phyloP scores from a whole-genome alignment of 306 rosid genomes.

The Trifolium dubium region DNA sequence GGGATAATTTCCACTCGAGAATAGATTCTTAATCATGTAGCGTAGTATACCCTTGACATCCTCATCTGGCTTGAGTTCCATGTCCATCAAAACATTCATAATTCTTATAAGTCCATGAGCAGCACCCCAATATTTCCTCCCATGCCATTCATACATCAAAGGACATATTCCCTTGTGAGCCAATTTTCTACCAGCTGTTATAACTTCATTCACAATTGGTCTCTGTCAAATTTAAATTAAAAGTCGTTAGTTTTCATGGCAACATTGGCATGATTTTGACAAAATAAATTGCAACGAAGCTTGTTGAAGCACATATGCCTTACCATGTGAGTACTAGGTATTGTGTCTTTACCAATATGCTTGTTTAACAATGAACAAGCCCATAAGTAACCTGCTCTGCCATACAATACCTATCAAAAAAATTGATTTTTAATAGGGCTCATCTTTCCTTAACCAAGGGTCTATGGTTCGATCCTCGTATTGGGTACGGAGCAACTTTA shows the following conservation, averaged over 20 bases:
- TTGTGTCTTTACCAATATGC: conserved; percentile 62
- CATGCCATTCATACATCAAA: conserved; percentile 92
- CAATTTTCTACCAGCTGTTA: conserved; percentile 65
- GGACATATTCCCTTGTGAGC: conserved; percentile 65
- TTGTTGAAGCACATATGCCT: conserved; percentile 26
- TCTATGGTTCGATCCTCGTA: too few relatives aligned
- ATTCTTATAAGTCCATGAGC: conserved; percentile 94
- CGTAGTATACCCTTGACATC: conserved; percentile 75
- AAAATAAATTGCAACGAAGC: conserved; percentile 28
- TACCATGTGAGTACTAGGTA: conserved; percentile 59
- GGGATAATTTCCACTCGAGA: conserved; percentile 75
- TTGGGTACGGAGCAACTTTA: too few relatives aligned
- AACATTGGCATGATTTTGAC: background rate
- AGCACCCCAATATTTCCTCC: conserved; percentile 95
- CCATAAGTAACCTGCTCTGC: conserved; percentile 82
- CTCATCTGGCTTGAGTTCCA: conserved; percentile 79
- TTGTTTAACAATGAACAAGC: conserved; percentile 79
- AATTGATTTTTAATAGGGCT: too few relatives aligned
- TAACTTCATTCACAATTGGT: conserved; percentile 66
- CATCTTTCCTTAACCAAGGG: too few relatives aligned
- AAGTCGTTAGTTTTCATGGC: conserved; percentile 28
- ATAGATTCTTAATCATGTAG: conserved; percentile 71
- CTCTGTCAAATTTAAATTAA: conserved; percentile 54
- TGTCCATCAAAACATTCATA: conserved; percentile 78
- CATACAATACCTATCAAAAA: conserved; percentile 75